Evolutionary conservation across 257 asterid genomes (phyloP), one percentile per base, ranked within the genome.

Genomic region (Cruciata laevipes): DNA sequence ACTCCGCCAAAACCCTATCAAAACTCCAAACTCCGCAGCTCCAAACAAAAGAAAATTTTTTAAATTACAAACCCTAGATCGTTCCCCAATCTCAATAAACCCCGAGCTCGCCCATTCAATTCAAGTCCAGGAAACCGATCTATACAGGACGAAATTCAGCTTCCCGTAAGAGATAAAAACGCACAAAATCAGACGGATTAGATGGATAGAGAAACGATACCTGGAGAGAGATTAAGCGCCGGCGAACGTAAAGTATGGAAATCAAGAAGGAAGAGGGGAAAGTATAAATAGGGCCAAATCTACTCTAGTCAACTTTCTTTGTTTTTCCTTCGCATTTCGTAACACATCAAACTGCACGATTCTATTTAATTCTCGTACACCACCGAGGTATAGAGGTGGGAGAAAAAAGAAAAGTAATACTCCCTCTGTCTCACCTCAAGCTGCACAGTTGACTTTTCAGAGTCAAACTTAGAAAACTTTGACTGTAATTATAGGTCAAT

Each of bases 1-100:
- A 65, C 24, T 73, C 53, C 64, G 14, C 63, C 73, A 61, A 66
- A 66, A 71, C 76, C 76, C 75, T 67, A 75, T 25, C 32, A 30
- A 66, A 75, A 65, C 63, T 64, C 69, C 60, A 16, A 66, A 18
- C 30, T 65, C 7, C 8, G n/a, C 20, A 31, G 25, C 42, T 24
- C 65, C 69, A n/a, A 47, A 47, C 7, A 4, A 47, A 47, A 33
- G 38, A 21, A 23, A 17, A 64, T 25, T 53, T 10, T 58, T 23
- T 13, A 0, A 42, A 42, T 9, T 13, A 14, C 31, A 67, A 68
- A 74, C 70, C 78, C 66, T 74, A 61, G 74, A 62, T 73, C 77
- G 67, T 47, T 31, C 51, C 42, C 18, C 61, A 73, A 73, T 60
- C 37, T 18, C 56, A 23, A 47, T 52, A 66, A 62, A 60, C 33